Base-by-base conservation (phyloP, 768 basidiomycete species). In the Russula compacta region DNA sequence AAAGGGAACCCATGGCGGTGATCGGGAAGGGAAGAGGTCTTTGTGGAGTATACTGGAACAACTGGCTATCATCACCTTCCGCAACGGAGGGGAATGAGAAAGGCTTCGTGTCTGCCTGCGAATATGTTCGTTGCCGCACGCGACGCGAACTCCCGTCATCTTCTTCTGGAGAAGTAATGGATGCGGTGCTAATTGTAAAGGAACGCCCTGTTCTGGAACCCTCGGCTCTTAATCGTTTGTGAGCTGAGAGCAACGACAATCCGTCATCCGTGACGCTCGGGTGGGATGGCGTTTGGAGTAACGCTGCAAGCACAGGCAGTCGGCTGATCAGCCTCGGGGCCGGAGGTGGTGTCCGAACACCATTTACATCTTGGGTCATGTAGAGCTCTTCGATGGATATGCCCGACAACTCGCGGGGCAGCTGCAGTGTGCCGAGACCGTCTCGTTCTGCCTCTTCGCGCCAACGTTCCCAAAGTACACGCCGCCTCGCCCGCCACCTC, bases 11-110 rank as follows among this genome's bases (percentile, higher is more conserved):
- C 17, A 47, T 24, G 35, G 58, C 15, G n/a, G 47, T 40, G 24
- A 63, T 55, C 40, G 60, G 60, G 53, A 46, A 64, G 12, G 67
- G 58, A 24, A 69, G 58, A 4, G 68, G 54, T 29, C 42, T 64
- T 24, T 51, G 43, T 33, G 66, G 42, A 44, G 35, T 59, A 50
- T 44, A 48, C 5, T 56, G 29, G 38, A 63, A 62, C n/a, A 49
- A 17, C 29, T 42, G 56, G 15, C 19, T 21, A 32, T 54, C 53
- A n/a, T 19, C 49, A 32, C n/a, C 50, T 50, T 43, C 39, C 19
- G 17, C 40, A 4, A 51, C 8, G 12, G 60, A 24, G 0, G 66
- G 51, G 12, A 67, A 60, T 33, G 58, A 36, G 40, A 63, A 64
- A 29, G 65, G 12, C 36, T 9, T 53, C 17, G 47, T 51, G 21